Percentiles rank a stretch among this genome's conserved stretches.
Evolutionary conservation across 2,329 filamentous ascomycete genomes (phyloP).

Genomic region (Laburnicola sp.): DNA sequence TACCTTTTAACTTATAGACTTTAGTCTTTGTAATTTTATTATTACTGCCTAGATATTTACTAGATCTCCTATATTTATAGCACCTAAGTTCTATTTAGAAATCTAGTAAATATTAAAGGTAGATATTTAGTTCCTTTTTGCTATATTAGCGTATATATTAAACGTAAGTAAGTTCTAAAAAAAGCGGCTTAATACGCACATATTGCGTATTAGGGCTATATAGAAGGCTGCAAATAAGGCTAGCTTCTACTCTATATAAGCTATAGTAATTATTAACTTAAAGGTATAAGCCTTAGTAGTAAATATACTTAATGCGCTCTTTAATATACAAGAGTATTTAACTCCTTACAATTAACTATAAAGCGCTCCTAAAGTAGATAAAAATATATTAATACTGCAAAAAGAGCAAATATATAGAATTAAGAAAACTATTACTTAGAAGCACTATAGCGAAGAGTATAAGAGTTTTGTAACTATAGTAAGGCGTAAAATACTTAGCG

Average conservation of each 20-base stretch:
- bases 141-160: constrained; percentile 17
- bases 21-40: constrained; percentile 20
- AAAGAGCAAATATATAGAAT: too few relatives aligned
- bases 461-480: too few relatives aligned
- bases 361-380: too few relatives aligned
- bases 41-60: constrained; percentile 4
- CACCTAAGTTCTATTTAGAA: constrained; percentile 16
- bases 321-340: constrained; percentile 1
- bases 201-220: neutral
- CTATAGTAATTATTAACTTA: constrained; percentile 3
- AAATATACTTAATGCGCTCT: constrained; percentile 7
- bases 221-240: constrained; percentile 2
- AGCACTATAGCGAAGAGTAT: too few relatives aligned
- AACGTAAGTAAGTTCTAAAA: constrained; percentile 3
- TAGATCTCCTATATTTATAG: constrained; percentile 19
- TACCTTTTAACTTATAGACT: constrained; percentile 25
- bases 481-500: too few relatives aligned
- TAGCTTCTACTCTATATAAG: neutral
- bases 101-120: constrained; percentile 20
- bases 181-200: neutral
- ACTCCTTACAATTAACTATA: constrained; percentile 1
- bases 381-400: too few relatives aligned
- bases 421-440: too few relatives aligned
- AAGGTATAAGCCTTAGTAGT: constrained; percentile 4
- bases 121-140: constrained; percentile 29